These are phyloP conservation scores for Aphanoascus verrucosus DNA, from an alignment of 2,329 filamentous ascomycete genomes.

Conservation along the genomic window DNA sequence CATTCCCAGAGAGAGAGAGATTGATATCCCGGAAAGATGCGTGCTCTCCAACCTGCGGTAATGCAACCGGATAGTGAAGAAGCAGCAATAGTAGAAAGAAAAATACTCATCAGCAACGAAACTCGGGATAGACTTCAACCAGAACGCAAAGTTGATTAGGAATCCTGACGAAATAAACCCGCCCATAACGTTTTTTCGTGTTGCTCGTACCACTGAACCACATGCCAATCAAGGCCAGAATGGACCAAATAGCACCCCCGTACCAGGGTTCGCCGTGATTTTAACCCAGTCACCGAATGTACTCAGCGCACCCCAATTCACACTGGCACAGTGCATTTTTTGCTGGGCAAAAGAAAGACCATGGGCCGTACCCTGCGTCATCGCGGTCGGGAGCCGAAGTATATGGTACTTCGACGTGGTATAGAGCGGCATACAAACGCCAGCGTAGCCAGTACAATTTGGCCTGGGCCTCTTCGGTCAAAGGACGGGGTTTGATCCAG, in stretches of 20 bases:
- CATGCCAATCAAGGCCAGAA: conserved; percentile 2
- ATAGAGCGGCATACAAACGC: background rate
- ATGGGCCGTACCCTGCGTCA: background rate
- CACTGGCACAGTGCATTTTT: background rate
- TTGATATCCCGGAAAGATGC: background rate
- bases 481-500: conserved; percentile 7
- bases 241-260: background rate
- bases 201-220: background rate
- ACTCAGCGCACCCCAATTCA: background rate
- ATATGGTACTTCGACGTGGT: background rate
- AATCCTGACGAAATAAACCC: background rate
- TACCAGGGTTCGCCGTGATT: background rate
- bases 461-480: background rate
- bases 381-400: conserved; percentile 1
- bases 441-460: background rate
- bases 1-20: background rate
- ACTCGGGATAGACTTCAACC: too few species aligned
- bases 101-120: background rate
- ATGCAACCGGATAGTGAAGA: background rate
- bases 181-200: background rate
- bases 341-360: too few species aligned
- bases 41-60: conserved; percentile 1
- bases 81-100: background rate
- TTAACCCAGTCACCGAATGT: background rate
- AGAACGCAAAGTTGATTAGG: background rate